These are phyloP conservation scores for Lecanicillium sp. DNA, from an alignment of 2,329 filamentous ascomycete genomes.

Conservation along the genomic window DNA sequence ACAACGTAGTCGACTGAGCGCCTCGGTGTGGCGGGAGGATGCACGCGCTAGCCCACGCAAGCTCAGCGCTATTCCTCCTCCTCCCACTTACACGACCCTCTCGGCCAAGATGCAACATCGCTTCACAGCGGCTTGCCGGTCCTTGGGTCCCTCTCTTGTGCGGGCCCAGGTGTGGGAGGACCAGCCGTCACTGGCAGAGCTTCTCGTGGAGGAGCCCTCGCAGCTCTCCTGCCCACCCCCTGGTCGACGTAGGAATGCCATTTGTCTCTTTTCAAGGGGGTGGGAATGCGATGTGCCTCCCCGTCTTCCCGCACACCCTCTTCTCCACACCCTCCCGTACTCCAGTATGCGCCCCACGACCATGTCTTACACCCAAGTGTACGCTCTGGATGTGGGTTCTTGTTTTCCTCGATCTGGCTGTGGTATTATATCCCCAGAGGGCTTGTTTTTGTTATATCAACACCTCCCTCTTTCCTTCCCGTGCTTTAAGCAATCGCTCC, in stretches of 20 bases:
- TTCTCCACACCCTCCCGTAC: conserved; percentile 1
- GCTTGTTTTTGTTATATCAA: conserved; percentile 10
- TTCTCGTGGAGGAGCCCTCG: neutral
- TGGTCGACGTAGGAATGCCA: conserved; percentile 7
- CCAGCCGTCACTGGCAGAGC: neutral
- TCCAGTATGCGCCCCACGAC: conserved; percentile 9
- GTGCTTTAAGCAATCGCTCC: neutral
- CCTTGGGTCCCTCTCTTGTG: no score
- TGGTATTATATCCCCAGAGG: neutral
- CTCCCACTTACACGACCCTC: conserved; percentile 4
- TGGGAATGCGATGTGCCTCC: conserved; percentile 5
- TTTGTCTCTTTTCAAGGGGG: conserved; percentile 8
- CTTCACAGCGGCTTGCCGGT: neutral
- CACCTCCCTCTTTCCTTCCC: neutral
- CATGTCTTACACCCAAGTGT: conserved; percentile 4
- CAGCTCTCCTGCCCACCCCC: neutral
- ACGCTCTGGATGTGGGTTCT: neutral
- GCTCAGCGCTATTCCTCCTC: no score
- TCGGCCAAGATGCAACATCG: neutral
- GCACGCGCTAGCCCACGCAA: neutral
- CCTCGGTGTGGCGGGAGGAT: neutral
- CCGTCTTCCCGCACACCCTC: neutral
- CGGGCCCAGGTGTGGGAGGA: no score
- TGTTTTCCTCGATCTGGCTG: conserved; percentile 7
- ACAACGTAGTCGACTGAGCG: neutral